Evolutionary conservation across 2,329 filamentous ascomycete genomes (phyloP), one percentile per base, ranked within the genome.

Genomic region (Tympanopsis confertula): DNA sequence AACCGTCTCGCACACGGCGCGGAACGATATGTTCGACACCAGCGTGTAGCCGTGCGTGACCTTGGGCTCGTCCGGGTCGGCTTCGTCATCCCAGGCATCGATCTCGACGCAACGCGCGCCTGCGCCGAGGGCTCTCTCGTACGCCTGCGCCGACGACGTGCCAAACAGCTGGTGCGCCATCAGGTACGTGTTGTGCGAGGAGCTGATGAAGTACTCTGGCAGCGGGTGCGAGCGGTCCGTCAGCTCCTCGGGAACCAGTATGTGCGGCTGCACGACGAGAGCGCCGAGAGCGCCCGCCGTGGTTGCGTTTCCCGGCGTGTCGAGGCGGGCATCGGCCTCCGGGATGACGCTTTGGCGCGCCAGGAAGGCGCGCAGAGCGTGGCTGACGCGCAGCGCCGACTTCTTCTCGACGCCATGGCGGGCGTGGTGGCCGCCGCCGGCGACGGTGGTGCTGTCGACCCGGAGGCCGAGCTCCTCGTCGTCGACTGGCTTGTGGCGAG

Each of bases 61-160:
- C 50, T 81, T 82, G 3, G 78, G 78, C 51, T 82, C 78, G 7
- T 74, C 65, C 28, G 57, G 57, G 46, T 80, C 54, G 5, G 75
- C 69, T 26, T 69, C 62, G 35, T 78, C 66, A 47, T 84, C 78
- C 80, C 79, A 85, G 2, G 75, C 80, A 49, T 84, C 79, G 38
- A 84, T 84, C 56, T 85, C 80, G 26, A 85, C 78, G 47, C 80
- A 85, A 5, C 80, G 65, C 2, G 77, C 76, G 2, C 79, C 80
- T 0, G 75, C 71, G 20, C 57, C 61, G 13, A 85, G 59, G 0
- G 76, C 74, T 4, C 65, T 73, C 47, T 77, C 67, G 49, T 85
- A 85, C 0, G 76, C 78, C 3, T 65, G 59, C 5, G 75, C 74
- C 3, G 70, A 73, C 2, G 76, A 80, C 17, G 61, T 61, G 4